phyloP scores from a whole-genome alignment of 2,329 filamentous ascomycete species.

The Trichophyton equinum region DNA sequence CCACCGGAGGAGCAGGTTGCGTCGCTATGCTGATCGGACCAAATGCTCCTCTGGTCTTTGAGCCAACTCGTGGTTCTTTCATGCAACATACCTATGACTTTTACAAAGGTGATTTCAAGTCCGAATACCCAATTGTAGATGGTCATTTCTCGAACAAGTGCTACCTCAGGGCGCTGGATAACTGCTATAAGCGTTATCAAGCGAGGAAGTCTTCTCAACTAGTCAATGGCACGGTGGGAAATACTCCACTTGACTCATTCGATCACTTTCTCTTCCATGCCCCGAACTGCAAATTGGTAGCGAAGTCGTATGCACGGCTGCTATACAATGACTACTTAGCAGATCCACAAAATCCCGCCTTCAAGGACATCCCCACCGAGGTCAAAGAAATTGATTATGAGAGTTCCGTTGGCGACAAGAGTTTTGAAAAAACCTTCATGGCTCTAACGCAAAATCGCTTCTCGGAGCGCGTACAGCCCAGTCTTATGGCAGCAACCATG shows the following conservation, averaged over 20 bases:
- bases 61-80: slow-evolving; percentile 62
- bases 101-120: slow-evolving; percentile 71
- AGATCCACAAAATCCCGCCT: slow-evolving; percentile 53
- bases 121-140: slow-evolving; percentile 69
- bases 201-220: slow-evolving; percentile 51
- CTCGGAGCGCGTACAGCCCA: slow-evolving; percentile 60
- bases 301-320: slow-evolving; percentile 72
- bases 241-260: slow-evolving; percentile 63
- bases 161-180: slow-evolving; percentile 62
- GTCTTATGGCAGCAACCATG: slow-evolving; percentile 63
- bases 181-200: slow-evolving; percentile 68
- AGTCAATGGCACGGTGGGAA: slow-evolving; percentile 27
- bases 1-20: slow-evolving; percentile 62
- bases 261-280: slow-evolving; percentile 75
- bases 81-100: slow-evolving; percentile 77
- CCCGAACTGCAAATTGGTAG: slow-evolving; percentile 74
- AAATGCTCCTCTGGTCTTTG: slow-evolving; percentile 57
- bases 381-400: neutral
- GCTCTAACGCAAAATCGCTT: slow-evolving; percentile 32
- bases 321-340: slow-evolving; percentile 75
- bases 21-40: slow-evolving; percentile 65
- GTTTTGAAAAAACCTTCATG: neutral
- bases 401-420: neutral
- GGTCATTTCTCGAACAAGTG: slow-evolving; percentile 66
- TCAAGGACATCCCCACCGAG: slow-evolving; percentile 57